Evolutionary conservation across 129 eudicot species (phyloP).

Genomic region (Arctium minus): DNA sequence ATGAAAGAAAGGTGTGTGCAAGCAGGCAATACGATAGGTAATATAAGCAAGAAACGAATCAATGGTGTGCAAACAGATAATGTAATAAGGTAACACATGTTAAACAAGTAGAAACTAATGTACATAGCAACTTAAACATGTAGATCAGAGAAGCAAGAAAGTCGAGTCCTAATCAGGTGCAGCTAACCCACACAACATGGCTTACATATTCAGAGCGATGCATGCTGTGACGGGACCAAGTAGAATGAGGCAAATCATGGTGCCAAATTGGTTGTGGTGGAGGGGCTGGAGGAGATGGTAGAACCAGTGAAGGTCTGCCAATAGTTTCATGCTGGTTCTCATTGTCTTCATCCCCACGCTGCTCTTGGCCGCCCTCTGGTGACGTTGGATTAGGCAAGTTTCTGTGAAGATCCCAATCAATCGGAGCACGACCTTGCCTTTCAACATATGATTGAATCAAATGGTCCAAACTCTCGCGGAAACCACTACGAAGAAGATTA

Average conservation of each 20-base stretch:
- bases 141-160: too few species aligned
- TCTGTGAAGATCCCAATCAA: slow-evolving; percentile 93
- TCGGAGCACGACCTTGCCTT: slow-evolving; percentile 72
- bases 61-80: background rate
- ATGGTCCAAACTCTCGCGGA: slow-evolving; percentile 92
- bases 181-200: background rate
- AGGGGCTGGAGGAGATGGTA: slow-evolving; percentile 86
- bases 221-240: slow-evolving; percentile 75
- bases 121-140: background rate
- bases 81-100: background rate
- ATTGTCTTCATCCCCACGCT: slow-evolving; percentile 48
- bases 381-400: slow-evolving; percentile 68
- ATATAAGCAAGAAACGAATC: too few species aligned
- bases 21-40: too few species aligned
- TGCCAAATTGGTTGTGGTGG: slow-evolving; percentile 99
- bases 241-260: slow-evolving; percentile 72
- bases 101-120: background rate
- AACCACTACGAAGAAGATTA: slow-evolving; percentile 91
- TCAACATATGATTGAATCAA: slow-evolving; percentile 92
- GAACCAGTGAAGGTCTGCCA: slow-evolving; percentile 53
- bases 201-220: slow-evolving; percentile 94
- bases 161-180: background rate
- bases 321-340: slow-evolving; percentile 49
- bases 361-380: slow-evolving; percentile 47
- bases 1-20: too few species aligned